Percentiles rank a stretch among this genome's conserved stretches.
These are phyloP conservation scores for Nymphaea thermarum DNA, from an alignment of 164 flowering plant species.

Conservation along the genomic window DNA sequence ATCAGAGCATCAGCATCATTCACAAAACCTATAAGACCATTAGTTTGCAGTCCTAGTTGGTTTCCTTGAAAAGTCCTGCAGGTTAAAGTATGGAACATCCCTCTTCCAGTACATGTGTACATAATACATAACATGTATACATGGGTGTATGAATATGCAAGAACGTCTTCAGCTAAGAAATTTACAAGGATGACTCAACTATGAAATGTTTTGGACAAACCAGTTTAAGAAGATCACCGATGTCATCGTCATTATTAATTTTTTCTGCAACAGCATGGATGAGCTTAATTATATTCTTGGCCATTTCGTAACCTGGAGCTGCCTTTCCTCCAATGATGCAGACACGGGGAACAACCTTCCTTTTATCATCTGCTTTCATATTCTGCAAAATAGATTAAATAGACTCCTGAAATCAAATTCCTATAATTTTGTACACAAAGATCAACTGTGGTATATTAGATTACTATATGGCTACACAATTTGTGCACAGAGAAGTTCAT, in stretches of 20 bases:
- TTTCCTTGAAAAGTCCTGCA: too few species aligned
- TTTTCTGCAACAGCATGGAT: slow-evolving; percentile 41
- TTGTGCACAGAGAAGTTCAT: too few species aligned
- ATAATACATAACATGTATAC: neutral
- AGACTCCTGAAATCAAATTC: too few species aligned
- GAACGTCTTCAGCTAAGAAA: too few species aligned
- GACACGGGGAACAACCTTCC: slow-evolving; percentile 43
- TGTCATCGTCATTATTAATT: slow-evolving; percentile 39
- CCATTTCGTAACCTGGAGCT: slow-evolving; percentile 43
- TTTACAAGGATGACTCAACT: too few species aligned
- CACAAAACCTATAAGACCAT: too few species aligned
- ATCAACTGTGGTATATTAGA: too few species aligned
- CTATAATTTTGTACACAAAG: too few species aligned
- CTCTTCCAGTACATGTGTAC: neutral
- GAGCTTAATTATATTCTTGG: slow-evolving; percentile 46
- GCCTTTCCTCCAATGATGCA: slow-evolving; percentile 57
- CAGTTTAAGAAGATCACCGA: slow-evolving; percentile 45
- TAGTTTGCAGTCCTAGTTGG: too few species aligned
- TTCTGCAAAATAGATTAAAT: slow-evolving; percentile 14
- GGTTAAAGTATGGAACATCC: too few species aligned
- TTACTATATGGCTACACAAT: too few species aligned
- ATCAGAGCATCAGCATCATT: too few species aligned
- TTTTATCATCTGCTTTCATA: slow-evolving; percentile 26
- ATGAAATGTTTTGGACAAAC: slow-evolving; percentile 9
- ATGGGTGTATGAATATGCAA: neutral